Conservation (phyloP, 2,329 filamentous ascomycete genomes). For the Penicillium sp. region DNA sequence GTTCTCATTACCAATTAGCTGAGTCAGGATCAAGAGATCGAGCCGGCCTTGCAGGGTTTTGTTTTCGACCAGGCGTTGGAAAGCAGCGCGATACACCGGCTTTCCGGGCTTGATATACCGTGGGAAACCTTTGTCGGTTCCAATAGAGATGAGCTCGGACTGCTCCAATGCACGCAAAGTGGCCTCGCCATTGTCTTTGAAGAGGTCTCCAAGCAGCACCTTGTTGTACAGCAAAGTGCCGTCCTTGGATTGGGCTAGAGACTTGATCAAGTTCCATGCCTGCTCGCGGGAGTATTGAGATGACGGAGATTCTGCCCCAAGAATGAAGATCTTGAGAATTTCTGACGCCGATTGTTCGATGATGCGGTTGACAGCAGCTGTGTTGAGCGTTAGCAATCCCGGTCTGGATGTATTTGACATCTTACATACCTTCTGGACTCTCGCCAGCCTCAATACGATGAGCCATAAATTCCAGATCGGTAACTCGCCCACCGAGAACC, state of each 20-base stretch:
- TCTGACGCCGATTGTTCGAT: slow-evolving; percentile 86
- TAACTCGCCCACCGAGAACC: slow-evolving; percentile 84
- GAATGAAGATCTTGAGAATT: slow-evolving; percentile 88
- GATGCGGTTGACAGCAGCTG: slow-evolving; percentile 80
- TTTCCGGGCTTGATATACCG: slow-evolving; percentile 76
- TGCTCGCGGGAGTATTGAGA: slow-evolving; percentile 79
- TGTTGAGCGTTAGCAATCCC: slow-evolving; percentile 19
- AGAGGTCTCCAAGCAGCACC: slow-evolving; percentile 73
- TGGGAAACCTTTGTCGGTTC: slow-evolving; percentile 73
- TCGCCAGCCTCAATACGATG: slow-evolving; percentile 86
- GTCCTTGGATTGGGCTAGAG: slow-evolving; percentile 66
- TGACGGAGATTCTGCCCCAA: slow-evolving; percentile 58
- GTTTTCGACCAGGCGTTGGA: slow-evolving; percentile 70
- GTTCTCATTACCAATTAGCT: slow-evolving; percentile 71
- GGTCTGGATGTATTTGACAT: too few species aligned
- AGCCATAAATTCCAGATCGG: slow-evolving; percentile 92
- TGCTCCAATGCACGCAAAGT: slow-evolving; percentile 80
- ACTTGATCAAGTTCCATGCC: slow-evolving; percentile 85
- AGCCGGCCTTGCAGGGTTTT: slow-evolving; percentile 71
- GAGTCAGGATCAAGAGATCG: slow-evolving; percentile 68
- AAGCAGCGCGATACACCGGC: slow-evolving; percentile 84
- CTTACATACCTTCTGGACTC: slow-evolving; percentile 62
- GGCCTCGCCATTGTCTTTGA: slow-evolving; percentile 70
- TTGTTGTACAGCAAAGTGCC: slow-evolving; percentile 76
- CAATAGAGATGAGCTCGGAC: slow-evolving; percentile 80